Base-by-base conservation (phyloP, 805 yeast species). In the Wickerhamomyces bisporus region DNA sequence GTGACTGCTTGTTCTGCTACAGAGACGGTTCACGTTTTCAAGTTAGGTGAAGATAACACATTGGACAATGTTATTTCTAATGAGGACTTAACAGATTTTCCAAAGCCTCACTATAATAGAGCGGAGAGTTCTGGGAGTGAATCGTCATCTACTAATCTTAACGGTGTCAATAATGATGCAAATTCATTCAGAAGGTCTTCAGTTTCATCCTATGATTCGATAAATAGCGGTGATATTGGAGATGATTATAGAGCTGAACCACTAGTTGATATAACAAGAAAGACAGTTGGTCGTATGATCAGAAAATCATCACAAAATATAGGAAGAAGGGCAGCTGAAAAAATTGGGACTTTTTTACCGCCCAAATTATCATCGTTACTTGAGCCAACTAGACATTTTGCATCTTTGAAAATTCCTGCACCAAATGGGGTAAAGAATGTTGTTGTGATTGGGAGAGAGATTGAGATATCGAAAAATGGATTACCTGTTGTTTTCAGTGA, bases 311-410 rank as follows among this genome's bases (percentile, higher is more conserved):
- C 93, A 0, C 94, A 85, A 50, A 77, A 75, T 4, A 64, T 84
- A 39, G 89, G 91, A 0, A 65, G 89, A 34, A 77, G 76, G 45
- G 93, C 93, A 1, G 96, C 95, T 0, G 94, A 82, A 50, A 82
- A 79, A 36, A 80, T 88, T 74, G 96, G 95, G 0, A 86, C 86
- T n/a, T 82, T 81, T 44, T 68, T 89, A 17, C 96, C 96, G 2
- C 69, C 79, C 11, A 77, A 84, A 38, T 79, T 89, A 28, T 77
- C 86, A 10, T 85, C 95, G 2, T 80, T 89, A 41, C 65, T 89
- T 50, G 96, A 89, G 53, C 94, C 96, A 12, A 77, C 85, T 17
- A 72, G 98, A 45, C 96, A 89, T 55, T 93, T 86, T 69, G 97
- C 98, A 0, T 85, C 79, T 36, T 69, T 91, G 47, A 88, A 86